Evolutionary conservation across 2,329 filamentous ascomycete genomes (phyloP).

Genomic region (Stagonosporopsis rhizophila): DNA sequence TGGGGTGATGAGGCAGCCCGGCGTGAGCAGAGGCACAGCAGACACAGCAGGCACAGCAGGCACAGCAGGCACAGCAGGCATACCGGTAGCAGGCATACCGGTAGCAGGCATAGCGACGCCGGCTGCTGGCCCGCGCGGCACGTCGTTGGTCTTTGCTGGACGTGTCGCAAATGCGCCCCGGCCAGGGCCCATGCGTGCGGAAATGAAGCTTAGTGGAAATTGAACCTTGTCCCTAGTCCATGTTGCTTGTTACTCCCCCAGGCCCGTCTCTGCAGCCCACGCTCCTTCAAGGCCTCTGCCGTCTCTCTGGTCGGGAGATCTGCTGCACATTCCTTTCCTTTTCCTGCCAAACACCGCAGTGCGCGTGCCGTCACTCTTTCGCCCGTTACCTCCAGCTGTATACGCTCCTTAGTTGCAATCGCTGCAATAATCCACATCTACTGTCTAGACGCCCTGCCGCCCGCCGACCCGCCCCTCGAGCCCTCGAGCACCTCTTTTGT

Average conservation of each 20-base stretch:
- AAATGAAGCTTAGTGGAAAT: conserved; percentile 36
- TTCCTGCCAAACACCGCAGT: conserved; percentile 27
- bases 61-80: too few relatives aligned
- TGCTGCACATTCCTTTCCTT: conserved; percentile 26
- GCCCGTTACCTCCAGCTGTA: conserved; percentile 24
- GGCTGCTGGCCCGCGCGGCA: too few relatives aligned
- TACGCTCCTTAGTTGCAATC: conserved; percentile 32
- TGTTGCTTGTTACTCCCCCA: conserved; percentile 29
- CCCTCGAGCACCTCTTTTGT: conserved; percentile 5
- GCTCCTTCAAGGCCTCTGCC: conserved; percentile 27
- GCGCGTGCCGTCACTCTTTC: conserved; percentile 36
- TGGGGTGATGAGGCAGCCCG: conserved; percentile 16
- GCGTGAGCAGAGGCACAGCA: too few relatives aligned
- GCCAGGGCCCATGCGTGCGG: conserved; percentile 36
- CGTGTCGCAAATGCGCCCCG: conserved; percentile 21
- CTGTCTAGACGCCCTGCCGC: conserved; percentile 29
- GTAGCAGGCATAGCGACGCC: too few relatives aligned
- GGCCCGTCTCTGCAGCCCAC: conserved; percentile 23
- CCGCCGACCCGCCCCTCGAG: conserved; percentile 13
- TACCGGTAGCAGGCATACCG: too few relatives aligned
- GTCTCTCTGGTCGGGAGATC: conserved; percentile 28
- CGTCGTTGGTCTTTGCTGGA: conserved; percentile 7
- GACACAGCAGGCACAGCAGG: too few relatives aligned
- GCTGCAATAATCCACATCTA: conserved; percentile 28
- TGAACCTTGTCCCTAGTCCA: conserved; percentile 27